Percentiles rank a stretch among this genome's conserved stretches.
Evolutionary conservation across 164 flowering plant genomes (phyloP).

Genomic region (Platanus orientalis): DNA sequence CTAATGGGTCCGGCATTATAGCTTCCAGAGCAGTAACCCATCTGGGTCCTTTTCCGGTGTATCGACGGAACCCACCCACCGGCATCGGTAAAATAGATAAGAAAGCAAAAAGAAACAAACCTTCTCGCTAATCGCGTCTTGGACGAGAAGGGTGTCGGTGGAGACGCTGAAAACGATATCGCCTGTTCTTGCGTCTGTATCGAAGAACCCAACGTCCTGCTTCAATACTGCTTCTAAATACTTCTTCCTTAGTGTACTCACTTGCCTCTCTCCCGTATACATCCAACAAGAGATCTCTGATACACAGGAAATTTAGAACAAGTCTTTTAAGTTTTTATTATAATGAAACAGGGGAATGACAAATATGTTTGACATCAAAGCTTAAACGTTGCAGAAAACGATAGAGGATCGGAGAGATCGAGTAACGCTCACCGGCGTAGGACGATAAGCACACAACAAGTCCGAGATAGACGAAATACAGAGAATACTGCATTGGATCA

Average conservation of each 20-base stretch:
- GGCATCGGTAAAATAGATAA: not conserved
- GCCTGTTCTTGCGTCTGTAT: constrained; percentile 97
- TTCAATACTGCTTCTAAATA: constrained; percentile 89
- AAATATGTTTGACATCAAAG: too few relatives aligned
- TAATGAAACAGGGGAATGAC: too few relatives aligned
- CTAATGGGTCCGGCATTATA: not conserved
- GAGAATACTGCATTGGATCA: constrained; percentile 69
- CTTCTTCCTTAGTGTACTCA: constrained; percentile 69
- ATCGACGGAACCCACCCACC: not conserved
- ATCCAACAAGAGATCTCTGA: constrained; percentile 97
- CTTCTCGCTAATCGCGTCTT: constrained; percentile 99
- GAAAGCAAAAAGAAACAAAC: constrained; percentile 22
- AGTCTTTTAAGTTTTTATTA: too few relatives aligned
- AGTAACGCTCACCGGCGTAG: constrained; percentile 60
- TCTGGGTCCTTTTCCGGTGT: too few relatives aligned
- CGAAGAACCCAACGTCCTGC: constrained; percentile 96
- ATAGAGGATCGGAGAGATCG: not conserved
- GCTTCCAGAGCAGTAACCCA: too few relatives aligned
- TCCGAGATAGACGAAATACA: constrained; percentile 91
- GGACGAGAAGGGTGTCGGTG: constrained; percentile 94
- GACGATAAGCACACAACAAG: constrained; percentile 84
- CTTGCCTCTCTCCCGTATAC: constrained; percentile 96
- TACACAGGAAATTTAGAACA: not conserved
- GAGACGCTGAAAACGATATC: constrained; percentile 95
- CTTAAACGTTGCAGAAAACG: too few relatives aligned